A percentile compares a stretch with the other conserved stretches of the same genome.
These are phyloP conservation scores for Tripterygium wilfordii DNA, from an alignment of 177 flowering plant species.

Conservation along the genomic window DNA sequence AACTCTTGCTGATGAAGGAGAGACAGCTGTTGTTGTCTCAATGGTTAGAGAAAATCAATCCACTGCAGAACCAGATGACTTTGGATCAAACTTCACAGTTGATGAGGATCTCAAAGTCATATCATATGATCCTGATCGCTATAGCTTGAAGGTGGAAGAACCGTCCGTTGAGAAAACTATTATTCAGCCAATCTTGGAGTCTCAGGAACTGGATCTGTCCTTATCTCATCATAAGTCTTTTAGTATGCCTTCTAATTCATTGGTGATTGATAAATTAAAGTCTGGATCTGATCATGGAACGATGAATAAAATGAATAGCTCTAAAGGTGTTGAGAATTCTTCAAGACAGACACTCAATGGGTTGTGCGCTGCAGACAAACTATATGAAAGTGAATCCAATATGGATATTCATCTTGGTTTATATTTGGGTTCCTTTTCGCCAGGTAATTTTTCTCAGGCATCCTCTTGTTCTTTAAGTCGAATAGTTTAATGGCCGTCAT, in stretches of 20 bases:
- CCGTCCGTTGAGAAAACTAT: constrained; percentile 8
- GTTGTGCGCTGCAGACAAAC: constrained; percentile 6
- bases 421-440: constrained; percentile 26
- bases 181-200: constrained; percentile 20
- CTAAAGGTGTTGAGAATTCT: constrained; percentile 13
- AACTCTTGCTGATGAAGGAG: constrained; percentile 88
- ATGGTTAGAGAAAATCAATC: constrained; percentile 41
- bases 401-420: constrained; percentile 39
- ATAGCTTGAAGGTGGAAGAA: constrained; percentile 11
- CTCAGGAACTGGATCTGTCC: constrained; percentile 27
- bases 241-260: constrained; percentile 19
- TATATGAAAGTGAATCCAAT: constrained; percentile 24
- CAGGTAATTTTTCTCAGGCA: constrained; percentile 32
- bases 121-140: constrained; percentile 10
- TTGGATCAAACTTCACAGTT: constrained; percentile 14
- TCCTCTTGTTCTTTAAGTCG: background rate
- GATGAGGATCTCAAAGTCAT: constrained; percentile 14
- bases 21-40: constrained; percentile 90
- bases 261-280: constrained; percentile 17
- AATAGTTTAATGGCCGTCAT: no score
- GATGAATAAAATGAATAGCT: constrained; percentile 12
- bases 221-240: constrained; percentile 26
- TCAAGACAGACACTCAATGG: constrained; percentile 5
- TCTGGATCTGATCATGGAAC: constrained; percentile 12
- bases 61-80: constrained; percentile 20